Percentiles rank a stretch among this genome's conserved stretches.
Conservation (phyloP, 345 rosid genomes). For the Psidium friedrichsthalianum region DNA sequence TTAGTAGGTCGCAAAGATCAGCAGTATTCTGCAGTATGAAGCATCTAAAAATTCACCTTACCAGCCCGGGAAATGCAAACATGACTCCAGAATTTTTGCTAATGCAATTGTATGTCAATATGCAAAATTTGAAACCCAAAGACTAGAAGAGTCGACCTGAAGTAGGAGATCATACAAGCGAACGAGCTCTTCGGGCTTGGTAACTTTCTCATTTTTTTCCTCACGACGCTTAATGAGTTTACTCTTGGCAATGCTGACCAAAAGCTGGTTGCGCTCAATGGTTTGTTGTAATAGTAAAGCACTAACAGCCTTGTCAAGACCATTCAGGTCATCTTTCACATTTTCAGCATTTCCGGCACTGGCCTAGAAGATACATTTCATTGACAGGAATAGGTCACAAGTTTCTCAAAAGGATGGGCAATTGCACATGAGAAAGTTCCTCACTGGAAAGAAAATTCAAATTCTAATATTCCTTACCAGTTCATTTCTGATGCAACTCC, state of each 20-base stretch:
- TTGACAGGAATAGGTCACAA: background rate
- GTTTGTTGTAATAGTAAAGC: conserved; percentile 87
- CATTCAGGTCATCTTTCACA: conserved; percentile 86
- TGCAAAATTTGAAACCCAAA: background rate
- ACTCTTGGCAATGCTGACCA: conserved; percentile 85
- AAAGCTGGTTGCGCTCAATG: conserved; percentile 82
- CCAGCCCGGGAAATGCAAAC: background rate
- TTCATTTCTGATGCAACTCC: conserved; percentile 88
- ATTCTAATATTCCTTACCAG: conserved; percentile 40
- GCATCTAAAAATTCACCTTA: background rate
- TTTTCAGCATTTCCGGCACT: conserved; percentile 90
- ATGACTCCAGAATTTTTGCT: background rate
- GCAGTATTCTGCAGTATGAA: conserved; percentile 63
- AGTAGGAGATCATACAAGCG: conserved; percentile 81
- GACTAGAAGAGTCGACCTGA: conserved; percentile 43
- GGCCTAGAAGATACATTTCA: conserved; percentile 30
- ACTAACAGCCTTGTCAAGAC: conserved; percentile 95
- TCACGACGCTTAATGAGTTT: conserved; percentile 71
- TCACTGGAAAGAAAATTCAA: background rate
- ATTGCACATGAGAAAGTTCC: background rate
- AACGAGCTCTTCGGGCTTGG: conserved; percentile 97
- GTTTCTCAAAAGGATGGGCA: background rate
- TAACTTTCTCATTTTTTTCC: conserved; percentile 78
- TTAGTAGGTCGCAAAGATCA: conserved; percentile 94
- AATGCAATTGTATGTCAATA: background rate